Base-by-base conservation (phyloP, 169 alveolate species). In the Miamiensis avidus region DNA sequence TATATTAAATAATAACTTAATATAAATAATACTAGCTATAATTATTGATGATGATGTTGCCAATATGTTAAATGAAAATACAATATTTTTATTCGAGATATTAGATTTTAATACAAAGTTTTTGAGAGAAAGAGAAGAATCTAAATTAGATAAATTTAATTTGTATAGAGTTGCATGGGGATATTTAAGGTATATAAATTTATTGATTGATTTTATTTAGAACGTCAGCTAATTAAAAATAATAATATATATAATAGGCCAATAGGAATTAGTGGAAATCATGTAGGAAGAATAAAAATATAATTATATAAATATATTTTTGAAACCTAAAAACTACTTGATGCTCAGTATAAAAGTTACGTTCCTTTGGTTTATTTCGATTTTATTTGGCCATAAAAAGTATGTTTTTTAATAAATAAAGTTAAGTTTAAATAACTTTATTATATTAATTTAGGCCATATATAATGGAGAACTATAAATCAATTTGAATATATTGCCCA, bases 121-220 rank as follows among this genome's bases (percentile, higher is more conserved):
- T 79, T 73, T 93, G 20, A 74, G 81, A 76, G 91, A 91, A 65
- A 82, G 78, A 29, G 83, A 88, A 65, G 87, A 86, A 73, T 84
- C 74, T 76, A 30, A 75, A 31, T 86, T 92, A n/a, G 92, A 89
- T 76, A 74, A 88, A n/a, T 95, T 91, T 74, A 82, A 90, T 31
- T 87, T 91, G 32, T 89, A 90, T 76, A 95, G 95, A 0, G 89
- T 95, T 49, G 97, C 97, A 0, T 95, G 97, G 97, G 96, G 95
- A 76, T 95, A 84, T 86, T 82, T 93, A 20, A 49, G 69, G 69
- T 49, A 49, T 49, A 11, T 49, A 11, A 49, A 11, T 11, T 49
- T 49, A 49, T 11, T 49, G 20, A 11, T 11, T 11, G 20, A 49
- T 11, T 49, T 49, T 11, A 49, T 49, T 11, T 49, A 11, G 20